Evolutionary conservation across 768 basidiomycete species (phyloP).

Genomic region (Mycena sanguinolenta): DNA sequence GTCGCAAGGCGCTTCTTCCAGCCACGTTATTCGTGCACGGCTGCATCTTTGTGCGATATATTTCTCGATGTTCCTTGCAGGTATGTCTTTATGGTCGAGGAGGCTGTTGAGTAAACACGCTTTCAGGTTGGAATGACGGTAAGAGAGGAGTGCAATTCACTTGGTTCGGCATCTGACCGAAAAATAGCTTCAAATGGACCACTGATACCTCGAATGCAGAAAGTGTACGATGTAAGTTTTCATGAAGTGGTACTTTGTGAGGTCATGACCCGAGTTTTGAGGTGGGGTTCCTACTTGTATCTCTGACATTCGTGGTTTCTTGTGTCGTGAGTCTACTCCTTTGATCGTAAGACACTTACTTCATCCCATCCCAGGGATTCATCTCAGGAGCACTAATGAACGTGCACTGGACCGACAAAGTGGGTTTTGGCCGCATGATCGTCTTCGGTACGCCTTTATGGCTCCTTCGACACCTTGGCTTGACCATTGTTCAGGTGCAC

Average conservation of each 20-base stretch:
- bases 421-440: constrained; percentile 57
- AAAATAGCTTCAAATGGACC: constrained; percentile 12
- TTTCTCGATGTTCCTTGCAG: constrained; percentile 25
- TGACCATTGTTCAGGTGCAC: constrained; percentile 50
- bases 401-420: constrained; percentile 57
- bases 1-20: neutral
- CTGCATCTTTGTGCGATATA: constrained; percentile 24
- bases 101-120: neutral
- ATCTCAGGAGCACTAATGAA: constrained; percentile 62
- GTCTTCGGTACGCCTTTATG: constrained; percentile 36
- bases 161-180: neutral
- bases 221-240: constrained; percentile 29
- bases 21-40: constrained; percentile 1
- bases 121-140: constrained; percentile 27
- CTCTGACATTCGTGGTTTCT: constrained; percentile 59
- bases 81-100: neutral
- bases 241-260: no score
- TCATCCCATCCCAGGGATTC: constrained; percentile 54
- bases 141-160: neutral
- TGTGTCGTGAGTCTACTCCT: constrained; percentile 43
- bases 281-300: constrained; percentile 63
- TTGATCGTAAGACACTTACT: neutral
- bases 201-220: constrained; percentile 35
- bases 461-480: constrained; percentile 4
- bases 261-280: constrained; percentile 31